A percentile compares a stretch with the other conserved stretches of the same genome.
These are phyloP conservation scores for Eucalyptus pauciflora DNA, from an alignment of 345 rosid species.

Conservation along the genomic window DNA sequence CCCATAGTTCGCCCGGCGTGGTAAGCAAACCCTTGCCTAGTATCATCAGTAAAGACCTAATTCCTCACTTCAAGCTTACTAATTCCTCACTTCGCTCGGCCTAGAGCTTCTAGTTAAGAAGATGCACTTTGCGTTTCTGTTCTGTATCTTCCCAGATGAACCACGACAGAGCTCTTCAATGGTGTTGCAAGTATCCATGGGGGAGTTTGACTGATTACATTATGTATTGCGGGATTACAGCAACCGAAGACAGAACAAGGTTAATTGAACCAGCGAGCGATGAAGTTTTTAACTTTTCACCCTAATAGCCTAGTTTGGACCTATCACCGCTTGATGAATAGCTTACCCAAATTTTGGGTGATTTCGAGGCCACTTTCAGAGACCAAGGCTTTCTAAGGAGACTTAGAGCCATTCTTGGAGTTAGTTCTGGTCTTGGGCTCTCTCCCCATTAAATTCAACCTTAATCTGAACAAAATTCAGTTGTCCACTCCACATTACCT, in stretches of 20 bases:
- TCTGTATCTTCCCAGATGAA: neutral
- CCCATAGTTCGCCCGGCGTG: neutral
- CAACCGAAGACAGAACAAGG: neutral
- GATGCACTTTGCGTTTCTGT: neutral
- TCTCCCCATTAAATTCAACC: neutral
- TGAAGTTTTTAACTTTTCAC: neutral
- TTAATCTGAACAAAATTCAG: too few relatives aligned
- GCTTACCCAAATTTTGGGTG: neutral
- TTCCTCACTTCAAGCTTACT: neutral
- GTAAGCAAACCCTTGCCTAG: neutral
- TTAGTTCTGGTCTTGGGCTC: neutral
- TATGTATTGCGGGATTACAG: neutral
- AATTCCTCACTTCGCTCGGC: neutral
- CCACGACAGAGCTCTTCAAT: neutral
- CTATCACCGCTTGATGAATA: neutral
- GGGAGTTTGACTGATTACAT: neutral
- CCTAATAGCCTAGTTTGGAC: neutral
- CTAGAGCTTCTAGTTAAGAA: neutral
- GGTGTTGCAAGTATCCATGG: neutral
- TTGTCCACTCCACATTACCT: accelerated
- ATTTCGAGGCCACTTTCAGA: neutral
- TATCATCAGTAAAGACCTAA: neutral
- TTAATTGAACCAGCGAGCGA: neutral
- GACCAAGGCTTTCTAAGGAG: neutral
- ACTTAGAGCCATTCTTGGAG: neutral